These are phyloP conservation scores for Flaveria robusta DNA, from an alignment of 129 eudicot species.

Conservation along the genomic window DNA sequence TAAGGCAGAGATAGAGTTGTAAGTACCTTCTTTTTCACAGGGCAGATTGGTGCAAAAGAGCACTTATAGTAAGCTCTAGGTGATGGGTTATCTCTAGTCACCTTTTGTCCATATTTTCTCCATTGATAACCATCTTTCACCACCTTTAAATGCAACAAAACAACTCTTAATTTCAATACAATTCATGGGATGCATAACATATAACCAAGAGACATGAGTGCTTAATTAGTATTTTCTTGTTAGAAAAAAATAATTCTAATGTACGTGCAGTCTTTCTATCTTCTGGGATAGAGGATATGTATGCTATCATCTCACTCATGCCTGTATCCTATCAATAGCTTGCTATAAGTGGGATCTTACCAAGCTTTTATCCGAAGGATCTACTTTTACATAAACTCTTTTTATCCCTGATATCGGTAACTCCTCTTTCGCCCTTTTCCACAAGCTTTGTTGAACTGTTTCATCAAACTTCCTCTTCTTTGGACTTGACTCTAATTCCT, in stretches of 20 bases:
- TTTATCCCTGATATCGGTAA: constrained; percentile 15
- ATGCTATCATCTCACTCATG: no score
- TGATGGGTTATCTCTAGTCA: constrained; percentile 88
- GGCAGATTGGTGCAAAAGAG: constrained; percentile 72
- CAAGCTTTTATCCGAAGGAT: constrained; percentile 59
- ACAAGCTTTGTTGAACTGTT: constrained; percentile 30
- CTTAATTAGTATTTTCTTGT: constrained; percentile 8
- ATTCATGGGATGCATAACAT: not conserved
- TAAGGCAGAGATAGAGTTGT: not conserved
- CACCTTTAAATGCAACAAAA: constrained; percentile 36
- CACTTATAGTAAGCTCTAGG: constrained; percentile 90
- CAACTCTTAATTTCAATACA: not conserved
- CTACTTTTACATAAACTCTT: constrained; percentile 41
- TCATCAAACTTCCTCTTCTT: constrained; percentile 49
- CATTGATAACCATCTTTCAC: constrained; percentile 89
- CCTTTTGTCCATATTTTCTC: constrained; percentile 93
- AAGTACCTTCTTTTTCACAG: constrained; percentile 78
- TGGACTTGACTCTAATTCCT: not conserved
- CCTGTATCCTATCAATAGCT: no score
- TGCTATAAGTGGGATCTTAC: constrained; percentile 30
- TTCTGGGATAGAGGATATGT: no score
- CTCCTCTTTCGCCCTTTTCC: constrained; percentile 19
- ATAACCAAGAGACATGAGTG: not conserved
- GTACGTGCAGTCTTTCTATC: no score
- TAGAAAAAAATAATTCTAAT: not conserved